phyloP scores from a whole-genome alignment of 306 rosid species.

The Cucumis sativus region DNA sequence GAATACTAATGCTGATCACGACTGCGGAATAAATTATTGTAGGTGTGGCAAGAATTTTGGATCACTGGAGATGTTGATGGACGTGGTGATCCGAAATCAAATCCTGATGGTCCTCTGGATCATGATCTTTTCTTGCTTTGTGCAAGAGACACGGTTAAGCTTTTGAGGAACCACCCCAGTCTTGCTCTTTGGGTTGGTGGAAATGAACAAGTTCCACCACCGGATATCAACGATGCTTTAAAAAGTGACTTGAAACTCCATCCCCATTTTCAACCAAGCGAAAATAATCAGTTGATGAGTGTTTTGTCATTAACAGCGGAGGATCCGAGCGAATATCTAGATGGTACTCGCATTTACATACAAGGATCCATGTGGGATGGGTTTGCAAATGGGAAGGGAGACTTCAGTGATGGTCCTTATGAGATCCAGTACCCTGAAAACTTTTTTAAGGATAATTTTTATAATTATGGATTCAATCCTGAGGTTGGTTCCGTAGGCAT shows the following conservation, averaged over 20 bases:
- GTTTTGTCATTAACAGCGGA: conserved; percentile 5
- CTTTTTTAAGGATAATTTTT: conserved; percentile 50
- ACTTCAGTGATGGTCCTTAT: conserved; percentile 82
- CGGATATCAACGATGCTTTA: conserved; percentile 58
- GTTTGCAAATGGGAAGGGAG: conserved; percentile 82
- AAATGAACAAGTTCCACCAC: conserved; percentile 89
- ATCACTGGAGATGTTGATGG: conserved; percentile 95
- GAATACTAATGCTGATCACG: background rate
- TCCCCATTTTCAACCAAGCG: conserved; percentile 41
- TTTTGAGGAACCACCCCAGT: conserved; percentile 89
- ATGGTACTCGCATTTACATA: conserved; percentile 77
- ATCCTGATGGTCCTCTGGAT: conserved; percentile 81
- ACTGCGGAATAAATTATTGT: background rate
- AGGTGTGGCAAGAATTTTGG: conserved; percentile 99
- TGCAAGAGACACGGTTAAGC: conserved; percentile 90
- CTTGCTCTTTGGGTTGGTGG: conserved; percentile 99
- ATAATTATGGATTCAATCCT: conserved; percentile 77
- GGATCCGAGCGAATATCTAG: conserved; percentile 84
- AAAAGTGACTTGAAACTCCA: conserved; percentile 64
- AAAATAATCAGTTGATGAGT: conserved; percentile 17
- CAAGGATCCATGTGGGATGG: conserved; percentile 95
- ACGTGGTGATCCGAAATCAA: conserved; percentile 71
- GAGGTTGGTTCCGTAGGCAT: conserved; percentile 90
- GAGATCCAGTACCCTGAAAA: conserved; percentile 87
- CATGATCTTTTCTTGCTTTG: conserved; percentile 88